Percentiles rank a stretch among this genome's conserved stretches.
Evolutionary conservation across 371 early-diverging fungal genomes (phyloP).

Genomic region (Zychaea mexicana): DNA sequence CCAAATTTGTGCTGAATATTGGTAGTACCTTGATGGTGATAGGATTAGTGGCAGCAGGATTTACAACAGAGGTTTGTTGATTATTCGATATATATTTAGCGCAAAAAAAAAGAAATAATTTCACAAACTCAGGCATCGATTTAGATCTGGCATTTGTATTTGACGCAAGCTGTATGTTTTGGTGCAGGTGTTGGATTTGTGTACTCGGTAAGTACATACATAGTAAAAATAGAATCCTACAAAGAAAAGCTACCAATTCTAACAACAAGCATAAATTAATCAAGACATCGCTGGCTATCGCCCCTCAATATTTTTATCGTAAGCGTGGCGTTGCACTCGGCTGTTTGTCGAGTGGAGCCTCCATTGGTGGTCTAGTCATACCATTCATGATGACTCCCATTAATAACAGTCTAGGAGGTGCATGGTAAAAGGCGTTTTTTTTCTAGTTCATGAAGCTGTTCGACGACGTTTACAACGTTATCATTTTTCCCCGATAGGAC

Average conservation of each 20-base stretch:
- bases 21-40: constrained; percentile 22
- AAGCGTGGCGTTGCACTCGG: constrained; percentile 74
- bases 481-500: constrained; percentile 51
- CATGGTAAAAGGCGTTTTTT: constrained; percentile 34
- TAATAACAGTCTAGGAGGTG: constrained; percentile 53
- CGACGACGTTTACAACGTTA: too few species aligned
- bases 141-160: constrained; percentile 56
- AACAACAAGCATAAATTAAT: not conserved
- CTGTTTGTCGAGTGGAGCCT: constrained; percentile 70
- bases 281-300: constrained; percentile 46
- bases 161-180: constrained; percentile 70
- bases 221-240: too few species aligned
- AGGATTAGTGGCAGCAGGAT: constrained; percentile 36
- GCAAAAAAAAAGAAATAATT: not conserved
- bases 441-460: too few species aligned
- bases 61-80: constrained; percentile 19
- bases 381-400: constrained; percentile 62
- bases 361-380: constrained; percentile 76
- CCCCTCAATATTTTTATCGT: constrained; percentile 72
- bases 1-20: constrained; percentile 24
- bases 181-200: constrained; percentile 58
- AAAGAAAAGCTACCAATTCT: not conserved
- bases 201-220: constrained; percentile 18
- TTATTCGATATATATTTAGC: not conserved
- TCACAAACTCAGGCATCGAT: not conserved